Conservation (phyloP, 306 rosid species). For the Lupinus albus region DNA sequence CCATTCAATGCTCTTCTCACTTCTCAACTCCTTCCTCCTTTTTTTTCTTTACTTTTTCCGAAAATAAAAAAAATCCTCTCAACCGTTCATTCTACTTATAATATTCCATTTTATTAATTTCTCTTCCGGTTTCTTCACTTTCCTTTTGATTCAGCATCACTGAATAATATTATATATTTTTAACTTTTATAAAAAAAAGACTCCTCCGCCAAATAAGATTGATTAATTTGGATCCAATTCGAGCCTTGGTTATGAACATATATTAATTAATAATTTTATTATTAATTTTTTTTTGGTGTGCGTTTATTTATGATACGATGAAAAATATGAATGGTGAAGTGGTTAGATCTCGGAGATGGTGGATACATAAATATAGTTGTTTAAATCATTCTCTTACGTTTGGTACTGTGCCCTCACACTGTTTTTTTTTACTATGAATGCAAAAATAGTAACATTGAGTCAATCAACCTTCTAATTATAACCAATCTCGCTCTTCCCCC, state of each 20-base stretch:
- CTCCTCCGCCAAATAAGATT: background rate
- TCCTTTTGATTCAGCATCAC: slow-evolving; percentile 28
- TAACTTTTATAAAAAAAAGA: background rate
- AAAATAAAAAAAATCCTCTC: background rate
- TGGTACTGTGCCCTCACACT: slow-evolving; percentile 15
- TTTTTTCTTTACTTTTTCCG: background rate
- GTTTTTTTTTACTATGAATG: slow-evolving; percentile 28
- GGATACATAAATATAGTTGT: background rate
- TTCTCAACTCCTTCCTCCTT: background rate
- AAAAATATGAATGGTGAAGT: background rate
- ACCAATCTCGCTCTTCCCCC: slow-evolving; percentile 1
- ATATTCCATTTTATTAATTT: background rate
- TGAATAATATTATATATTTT: background rate
- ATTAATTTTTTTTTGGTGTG: background rate
- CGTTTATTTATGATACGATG: slow-evolving; percentile 12
- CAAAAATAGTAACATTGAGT: slow-evolving; percentile 28
- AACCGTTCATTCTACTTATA: background rate
- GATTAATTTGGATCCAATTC: slow-evolving; percentile 55
- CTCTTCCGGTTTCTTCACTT: slow-evolving; percentile 22
- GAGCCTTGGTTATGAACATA: background rate
- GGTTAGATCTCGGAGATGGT: slow-evolving; percentile 51
- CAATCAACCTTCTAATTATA: slow-evolving; percentile 33
- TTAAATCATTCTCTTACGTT: slow-evolving; percentile 28
- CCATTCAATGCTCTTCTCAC: slow-evolving; percentile 2
- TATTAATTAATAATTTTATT: background rate